Conservation (phyloP, 2,329 filamentous ascomycete species). For the Sporothrix dimorphospora region DNA sequence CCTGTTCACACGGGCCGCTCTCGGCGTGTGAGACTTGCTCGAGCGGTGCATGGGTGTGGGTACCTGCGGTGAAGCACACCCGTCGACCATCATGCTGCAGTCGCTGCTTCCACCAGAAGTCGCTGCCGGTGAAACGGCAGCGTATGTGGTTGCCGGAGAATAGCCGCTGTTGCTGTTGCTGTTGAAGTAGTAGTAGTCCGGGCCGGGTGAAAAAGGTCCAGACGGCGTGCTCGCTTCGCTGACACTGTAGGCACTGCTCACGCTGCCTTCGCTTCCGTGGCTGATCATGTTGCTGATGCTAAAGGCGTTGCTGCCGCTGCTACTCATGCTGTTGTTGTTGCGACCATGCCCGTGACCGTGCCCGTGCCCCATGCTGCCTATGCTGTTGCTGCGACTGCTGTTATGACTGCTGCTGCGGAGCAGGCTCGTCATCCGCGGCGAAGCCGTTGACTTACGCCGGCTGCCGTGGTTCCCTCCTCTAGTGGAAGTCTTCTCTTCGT, state of each 20-base stretch:
- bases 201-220: constrained; percentile 17
- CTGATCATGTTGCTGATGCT: constrained; percentile 29
- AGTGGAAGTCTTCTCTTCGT: constrained; percentile 22
- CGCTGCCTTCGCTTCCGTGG: constrained; percentile 22
- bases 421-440: constrained; percentile 5
- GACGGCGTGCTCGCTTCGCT: constrained; percentile 25
- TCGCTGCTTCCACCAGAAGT: neutral
- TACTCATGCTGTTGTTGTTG: neutral
- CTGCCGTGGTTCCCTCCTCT: neutral
- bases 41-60: neutral
- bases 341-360: neutral
- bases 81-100: constrained; percentile 8
- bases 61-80: neutral
- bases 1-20: neutral
- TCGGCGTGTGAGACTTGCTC: neutral
- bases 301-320: constrained; percentile 18
- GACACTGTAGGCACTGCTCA: constrained; percentile 20
- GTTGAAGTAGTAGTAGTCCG: constrained; percentile 24
- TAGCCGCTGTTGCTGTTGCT: constrained; percentile 27
- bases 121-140: constrained; percentile 10
- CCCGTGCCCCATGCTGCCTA: neutral
- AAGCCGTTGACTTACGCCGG: neutral
- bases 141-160: constrained; percentile 1
- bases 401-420: constrained; percentile 1
- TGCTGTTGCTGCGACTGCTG: constrained; percentile 17